These are phyloP conservation scores for Chenopodium formosanum DNA, from an alignment of 148 eudicot species.

Conservation along the genomic window DNA sequence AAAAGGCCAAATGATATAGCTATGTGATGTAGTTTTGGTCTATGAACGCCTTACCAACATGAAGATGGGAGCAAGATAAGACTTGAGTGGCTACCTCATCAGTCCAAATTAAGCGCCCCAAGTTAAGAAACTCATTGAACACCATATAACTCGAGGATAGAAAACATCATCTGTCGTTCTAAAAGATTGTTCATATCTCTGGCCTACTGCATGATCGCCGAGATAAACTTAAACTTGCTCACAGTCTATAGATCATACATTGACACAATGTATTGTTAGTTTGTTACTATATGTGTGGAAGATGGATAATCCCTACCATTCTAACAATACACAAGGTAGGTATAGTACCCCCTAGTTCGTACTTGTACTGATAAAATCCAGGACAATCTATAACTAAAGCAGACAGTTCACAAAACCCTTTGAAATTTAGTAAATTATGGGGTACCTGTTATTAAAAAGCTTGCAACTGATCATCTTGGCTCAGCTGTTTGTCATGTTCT, in stretches of 20 bases:
- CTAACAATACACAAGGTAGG: background rate
- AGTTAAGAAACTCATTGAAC: background rate
- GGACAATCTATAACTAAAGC: background rate
- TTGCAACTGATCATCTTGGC: background rate
- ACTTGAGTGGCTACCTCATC: constrained; percentile 5
- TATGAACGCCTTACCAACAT: background rate
- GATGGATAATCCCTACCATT: background rate
- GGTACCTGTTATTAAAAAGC: background rate
- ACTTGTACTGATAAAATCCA: background rate
- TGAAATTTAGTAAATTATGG: background rate
- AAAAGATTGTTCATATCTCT: background rate
- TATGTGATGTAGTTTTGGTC: background rate
- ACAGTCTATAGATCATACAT: background rate
- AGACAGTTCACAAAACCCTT: background rate
- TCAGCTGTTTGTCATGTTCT: background rate
- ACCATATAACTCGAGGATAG: background rate
- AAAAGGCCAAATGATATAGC: constrained; percentile 2
- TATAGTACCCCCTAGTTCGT: background rate
- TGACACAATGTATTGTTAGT: background rate
- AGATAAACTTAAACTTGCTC: background rate
- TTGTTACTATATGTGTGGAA: background rate
- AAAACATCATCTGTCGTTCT: background rate
- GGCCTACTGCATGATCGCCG: background rate
- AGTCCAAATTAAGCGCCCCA: background rate
- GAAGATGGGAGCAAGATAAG: background rate